Evolutionary conservation across 2,329 filamentous ascomycete genomes (phyloP), one percentile per base, ranked within the genome.

Genomic region (Aspergillus sp.): DNA sequence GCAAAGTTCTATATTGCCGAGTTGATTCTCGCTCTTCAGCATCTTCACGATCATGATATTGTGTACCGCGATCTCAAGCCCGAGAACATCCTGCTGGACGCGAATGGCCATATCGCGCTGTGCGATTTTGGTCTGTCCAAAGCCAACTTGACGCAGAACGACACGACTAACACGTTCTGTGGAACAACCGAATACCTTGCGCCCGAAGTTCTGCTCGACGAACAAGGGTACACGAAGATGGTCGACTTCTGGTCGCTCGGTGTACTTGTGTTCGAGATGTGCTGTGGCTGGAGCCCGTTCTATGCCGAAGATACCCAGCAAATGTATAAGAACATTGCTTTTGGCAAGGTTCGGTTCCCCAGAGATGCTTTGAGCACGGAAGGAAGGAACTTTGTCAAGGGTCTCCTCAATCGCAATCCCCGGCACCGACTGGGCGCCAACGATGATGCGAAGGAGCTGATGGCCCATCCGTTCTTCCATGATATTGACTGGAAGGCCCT

Each of bases 251-350:
- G 94, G 94, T 99, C 94, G 1, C 81, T 99, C 11, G 94, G 94
- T 52, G 94, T 99, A 45, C 80, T 99, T 50, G 94, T 99, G 1
- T 99, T 99, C 65, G 94, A 99, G 73, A 99, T 99, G 94, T 99
- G 94, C 78, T 99, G 94, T 65, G 94, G 94, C 31, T 99, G 94
- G 94, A 97, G 91, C 65, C 94, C 94, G 0, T 99, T 99, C 76
- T 99, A 97, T 64, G 94, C 94, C 52, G 94, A 99, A 68, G 94
- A 99, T 68, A 99, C 94, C 0, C 94, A 99, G 74, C 94, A 99
- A 72, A 99, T 99, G 94, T 99, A 99, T 80, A 99, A 99, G 80
- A 99, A 99, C 77, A 99, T 99, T 70, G 94, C 94, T 0, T 99
- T 99, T 68, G 94, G 94, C 69, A 99, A 99, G 71, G 94, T 99